phyloP scores from a whole-genome alignment of 257 asterid species.

The Rhazya stricta region DNA sequence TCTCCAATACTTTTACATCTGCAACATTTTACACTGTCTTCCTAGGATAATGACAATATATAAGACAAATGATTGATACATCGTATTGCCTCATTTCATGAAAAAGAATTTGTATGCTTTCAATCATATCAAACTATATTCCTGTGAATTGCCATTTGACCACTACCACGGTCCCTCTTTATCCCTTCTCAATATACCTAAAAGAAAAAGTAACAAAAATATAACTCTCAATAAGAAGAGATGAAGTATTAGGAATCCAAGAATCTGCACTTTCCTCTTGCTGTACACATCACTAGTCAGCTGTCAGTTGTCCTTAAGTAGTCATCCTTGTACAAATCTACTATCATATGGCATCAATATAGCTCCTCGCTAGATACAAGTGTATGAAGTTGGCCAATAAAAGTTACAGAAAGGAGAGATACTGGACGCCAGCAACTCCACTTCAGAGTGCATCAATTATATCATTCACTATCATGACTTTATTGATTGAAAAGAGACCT shows the following conservation, averaged over 20 bases:
- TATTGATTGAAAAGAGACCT: not conserved
- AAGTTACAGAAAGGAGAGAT: not conserved
- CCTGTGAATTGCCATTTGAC: not conserved
- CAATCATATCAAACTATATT: not conserved
- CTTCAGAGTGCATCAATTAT: not conserved
- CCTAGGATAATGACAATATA: not conserved
- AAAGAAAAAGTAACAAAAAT: not conserved
- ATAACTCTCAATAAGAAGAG: not conserved
- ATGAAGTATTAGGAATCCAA: not conserved
- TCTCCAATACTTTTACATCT: not conserved
- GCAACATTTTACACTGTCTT: not conserved
- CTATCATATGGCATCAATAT: not conserved
- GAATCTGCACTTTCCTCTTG: not conserved
- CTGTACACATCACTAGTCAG: not conserved
- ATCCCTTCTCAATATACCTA: not conserved
- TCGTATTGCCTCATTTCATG: not conserved
- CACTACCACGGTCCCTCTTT: not conserved
- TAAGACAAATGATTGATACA: not conserved
- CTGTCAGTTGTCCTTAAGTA: not conserved
- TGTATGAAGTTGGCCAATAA: not conserved
- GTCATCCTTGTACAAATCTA: not conserved
- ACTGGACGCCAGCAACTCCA: not conserved
- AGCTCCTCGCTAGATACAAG: not conserved
- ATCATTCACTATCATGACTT: not conserved
- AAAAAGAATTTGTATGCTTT: not conserved